phyloP scores from a whole-genome alignment of 805 yeast species.

The Lachancea nothofagi region DNA sequence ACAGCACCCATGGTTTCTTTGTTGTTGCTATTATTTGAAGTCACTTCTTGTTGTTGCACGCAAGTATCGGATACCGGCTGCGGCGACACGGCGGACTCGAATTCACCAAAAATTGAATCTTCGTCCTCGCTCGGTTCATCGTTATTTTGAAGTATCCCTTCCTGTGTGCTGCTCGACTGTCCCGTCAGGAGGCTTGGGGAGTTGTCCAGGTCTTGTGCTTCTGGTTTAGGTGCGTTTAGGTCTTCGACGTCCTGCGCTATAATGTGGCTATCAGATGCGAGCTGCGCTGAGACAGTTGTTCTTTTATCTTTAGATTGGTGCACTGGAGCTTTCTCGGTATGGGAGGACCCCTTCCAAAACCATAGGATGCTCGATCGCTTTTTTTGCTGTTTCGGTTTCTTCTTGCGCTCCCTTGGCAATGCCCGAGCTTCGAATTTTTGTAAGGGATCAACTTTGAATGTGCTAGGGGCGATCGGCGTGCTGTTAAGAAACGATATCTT shows the following conservation, averaged over 20 bases:
- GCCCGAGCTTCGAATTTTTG: conserved; percentile 25
- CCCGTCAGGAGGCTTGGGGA: too few relatives aligned
- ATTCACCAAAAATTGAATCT: conserved; percentile 27
- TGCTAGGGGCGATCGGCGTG: conserved; percentile 5
- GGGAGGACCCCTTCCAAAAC: conserved; percentile 18
- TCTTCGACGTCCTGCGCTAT: too few relatives aligned
- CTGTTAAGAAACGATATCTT: not conserved
- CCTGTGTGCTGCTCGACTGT: too few relatives aligned
- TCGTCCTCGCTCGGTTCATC: conserved; percentile 7
- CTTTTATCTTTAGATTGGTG: too few relatives aligned
- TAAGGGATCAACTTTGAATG: conserved; percentile 30
- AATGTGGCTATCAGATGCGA: too few relatives aligned
- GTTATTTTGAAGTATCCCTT: too few relatives aligned
- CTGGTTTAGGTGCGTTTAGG: too few relatives aligned
- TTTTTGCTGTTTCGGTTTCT: conserved; percentile 16
- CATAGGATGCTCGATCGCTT: conserved; percentile 21
- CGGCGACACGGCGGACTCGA: conserved; percentile 12
- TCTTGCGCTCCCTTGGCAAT: conserved; percentile 23
- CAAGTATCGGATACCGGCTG: not conserved
- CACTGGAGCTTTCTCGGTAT: not conserved
- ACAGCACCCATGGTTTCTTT: not conserved
- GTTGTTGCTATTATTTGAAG: conserved; percentile 2
- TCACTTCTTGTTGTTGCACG: not conserved
- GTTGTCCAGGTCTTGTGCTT: too few relatives aligned
- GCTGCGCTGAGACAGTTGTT: too few relatives aligned